Conservation (phyloP, 345 rosid genomes). For the Crucihimalaya himalaica region DNA sequence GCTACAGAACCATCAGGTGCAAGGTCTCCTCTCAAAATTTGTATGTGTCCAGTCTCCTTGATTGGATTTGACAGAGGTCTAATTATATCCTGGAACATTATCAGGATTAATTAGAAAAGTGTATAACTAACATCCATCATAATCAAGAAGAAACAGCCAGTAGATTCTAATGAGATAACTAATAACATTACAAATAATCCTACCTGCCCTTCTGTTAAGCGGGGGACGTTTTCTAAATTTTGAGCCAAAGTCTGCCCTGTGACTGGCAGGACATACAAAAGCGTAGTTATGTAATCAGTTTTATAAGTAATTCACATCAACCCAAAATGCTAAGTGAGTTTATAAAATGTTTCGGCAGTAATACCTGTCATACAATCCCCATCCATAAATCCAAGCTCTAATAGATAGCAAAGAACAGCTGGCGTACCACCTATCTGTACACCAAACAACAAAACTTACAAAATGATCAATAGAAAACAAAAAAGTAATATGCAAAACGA, state of each 20-base stretch:
- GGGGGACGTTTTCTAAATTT: slow-evolving; percentile 65
- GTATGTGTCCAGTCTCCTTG: slow-evolving; percentile 94
- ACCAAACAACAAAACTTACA: slow-evolving; percentile 17
- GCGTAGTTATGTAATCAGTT: neutral
- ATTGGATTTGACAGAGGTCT: slow-evolving; percentile 81
- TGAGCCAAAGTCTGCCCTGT: slow-evolving; percentile 95
- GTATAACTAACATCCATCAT: slow-evolving; percentile 10
- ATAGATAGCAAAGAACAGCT: slow-evolving; percentile 68
- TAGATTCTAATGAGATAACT: neutral
- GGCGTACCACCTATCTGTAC: slow-evolving; percentile 81
- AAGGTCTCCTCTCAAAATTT: slow-evolving; percentile 83
- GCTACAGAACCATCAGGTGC: slow-evolving; percentile 99
- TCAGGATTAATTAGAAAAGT: neutral
- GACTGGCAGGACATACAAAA: slow-evolving; percentile 47
- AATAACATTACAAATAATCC: slow-evolving; percentile 13
- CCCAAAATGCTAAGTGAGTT: neutral
- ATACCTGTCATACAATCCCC: slow-evolving; percentile 88
- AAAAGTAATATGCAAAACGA: neutral
- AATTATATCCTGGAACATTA: slow-evolving; percentile 65
- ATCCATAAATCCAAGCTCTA: slow-evolving; percentile 64
- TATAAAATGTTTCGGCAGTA: neutral
- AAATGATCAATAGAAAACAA: slow-evolving; percentile 13
- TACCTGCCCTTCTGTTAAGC: slow-evolving; percentile 83
- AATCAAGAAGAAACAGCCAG: slow-evolving; percentile 4
- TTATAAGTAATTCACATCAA: slow-evolving; percentile 5